Evolutionary conservation across 2,329 filamentous ascomycete genomes (phyloP), one percentile per base, ranked within the genome.

Genomic region (Capronia epimyces): DNA sequence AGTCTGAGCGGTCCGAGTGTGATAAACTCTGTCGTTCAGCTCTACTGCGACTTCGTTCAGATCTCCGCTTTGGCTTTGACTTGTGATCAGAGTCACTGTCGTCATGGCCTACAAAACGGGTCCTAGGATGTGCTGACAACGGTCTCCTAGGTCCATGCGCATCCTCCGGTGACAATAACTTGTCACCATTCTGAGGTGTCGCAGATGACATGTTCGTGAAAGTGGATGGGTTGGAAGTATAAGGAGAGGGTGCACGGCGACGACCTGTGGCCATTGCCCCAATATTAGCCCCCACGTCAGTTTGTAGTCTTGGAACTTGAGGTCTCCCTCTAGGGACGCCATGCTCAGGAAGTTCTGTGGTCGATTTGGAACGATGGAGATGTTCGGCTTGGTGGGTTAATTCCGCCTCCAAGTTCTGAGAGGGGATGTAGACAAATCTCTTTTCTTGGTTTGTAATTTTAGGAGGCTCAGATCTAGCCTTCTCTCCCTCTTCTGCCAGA

Each of bases 261-360:
- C 31, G 47, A 20, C 53, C 55, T 22, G 46, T 46, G 16, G 43
- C 31, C 43, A 54, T 58, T 6, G 36, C 49, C n/a, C 51, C 50
- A 9, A 53, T 39, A 6, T 54, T 56, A 9, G 37, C 34, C 18
- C 50, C 52, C 3, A 60, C 10, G 41, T 58, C 55, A 12, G 61
- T 63, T 21, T 61, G 48, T 46, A 62, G 57, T 25, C 58, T 53
- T 22, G 53, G 55, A 8, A 60, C 53, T 25, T 56, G 57, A n/a
- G 61, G 62, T 36, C 60, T 53, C 21, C 48, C 39, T 24, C 52
- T 41, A 3, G 36, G 25, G 15, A 34, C 15, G 18, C 45, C 45
- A 13, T 46, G 25, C n/a, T 52, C 31, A 10, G 44, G 20, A 31
- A 53, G 20, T 7, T 52, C 44, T 18, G 49, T 57, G 46, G 52